Evolutionary conservation across 306 rosid genomes (phyloP).

Genomic region (Chamaecrista fasciculata): DNA sequence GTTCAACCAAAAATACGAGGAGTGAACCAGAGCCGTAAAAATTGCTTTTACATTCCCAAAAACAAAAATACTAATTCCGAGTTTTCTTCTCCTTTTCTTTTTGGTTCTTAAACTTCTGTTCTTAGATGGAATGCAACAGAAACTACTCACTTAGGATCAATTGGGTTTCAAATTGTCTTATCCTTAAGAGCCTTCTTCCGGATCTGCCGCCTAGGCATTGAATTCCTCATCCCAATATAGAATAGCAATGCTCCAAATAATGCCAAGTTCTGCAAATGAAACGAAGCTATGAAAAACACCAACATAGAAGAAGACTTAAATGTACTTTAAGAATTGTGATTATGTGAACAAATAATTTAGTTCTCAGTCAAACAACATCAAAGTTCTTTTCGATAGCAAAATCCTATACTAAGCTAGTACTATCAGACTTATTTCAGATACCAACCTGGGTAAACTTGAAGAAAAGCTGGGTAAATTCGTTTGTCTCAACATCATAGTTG

Average conservation of each 20-base stretch:
- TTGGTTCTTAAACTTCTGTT: background rate
- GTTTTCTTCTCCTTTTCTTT: background rate
- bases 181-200: constrained; percentile 50
- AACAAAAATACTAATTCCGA: background rate
- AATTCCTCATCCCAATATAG: constrained; percentile 56
- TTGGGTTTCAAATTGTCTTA: constrained; percentile 36
- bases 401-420: too few relatives aligned
- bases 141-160: background rate
- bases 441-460: constrained; percentile 61
- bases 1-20: background rate
- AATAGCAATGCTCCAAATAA: constrained; percentile 68
- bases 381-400: too few relatives aligned
- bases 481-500: constrained; percentile 57
- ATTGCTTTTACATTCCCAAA: background rate
- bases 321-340: too few relatives aligned
- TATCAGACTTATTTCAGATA: background rate
- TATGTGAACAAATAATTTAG: too few relatives aligned
- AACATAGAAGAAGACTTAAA: background rate
- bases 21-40: background rate
- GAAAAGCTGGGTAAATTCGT: constrained; percentile 58
- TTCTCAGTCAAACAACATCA: too few relatives aligned
- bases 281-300: background rate
- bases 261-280: constrained; percentile 55
- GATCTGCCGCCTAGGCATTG: constrained; percentile 49
- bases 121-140: background rate